Evolutionary conservation across 2,329 filamentous ascomycete genomes (phyloP).

Genomic region (Fusarium brevicatenulatum): DNA sequence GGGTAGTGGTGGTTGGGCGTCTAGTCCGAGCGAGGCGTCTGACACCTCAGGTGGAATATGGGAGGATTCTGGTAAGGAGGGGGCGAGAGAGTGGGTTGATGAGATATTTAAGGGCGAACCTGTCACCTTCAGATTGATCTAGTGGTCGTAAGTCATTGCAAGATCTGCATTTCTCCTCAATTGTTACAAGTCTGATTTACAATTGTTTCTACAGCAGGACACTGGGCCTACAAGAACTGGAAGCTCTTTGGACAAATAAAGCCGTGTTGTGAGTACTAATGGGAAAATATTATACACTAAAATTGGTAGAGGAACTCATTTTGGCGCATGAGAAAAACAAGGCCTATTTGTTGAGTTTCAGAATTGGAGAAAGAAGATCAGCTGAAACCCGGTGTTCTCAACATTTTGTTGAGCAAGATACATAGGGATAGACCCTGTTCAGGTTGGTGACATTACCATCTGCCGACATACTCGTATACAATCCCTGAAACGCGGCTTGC

Average conservation of each 20-base stretch:
- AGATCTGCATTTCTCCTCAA: no score
- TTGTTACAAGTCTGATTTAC: fast-evolving
- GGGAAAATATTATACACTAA: not conserved
- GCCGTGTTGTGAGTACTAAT: not conserved
- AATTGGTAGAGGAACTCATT: not conserved
- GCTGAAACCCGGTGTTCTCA: not conserved
- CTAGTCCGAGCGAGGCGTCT: not conserved
- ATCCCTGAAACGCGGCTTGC: not conserved
- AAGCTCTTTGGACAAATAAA: fast-evolving
- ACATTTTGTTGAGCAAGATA: not conserved
- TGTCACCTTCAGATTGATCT: not conserved
- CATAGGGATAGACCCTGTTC: not conserved
- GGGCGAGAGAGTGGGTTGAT: not conserved
- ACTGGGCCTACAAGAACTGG: not conserved
- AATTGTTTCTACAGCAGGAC: fast-evolving
- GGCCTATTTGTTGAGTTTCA: not conserved
- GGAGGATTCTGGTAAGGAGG: not conserved
- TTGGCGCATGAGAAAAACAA: conserved; percentile 1
- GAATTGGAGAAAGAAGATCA: not conserved
- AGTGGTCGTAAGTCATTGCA: not conserved
- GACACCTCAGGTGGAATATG: not conserved
- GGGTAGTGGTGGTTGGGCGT: not conserved
- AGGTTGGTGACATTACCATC: not conserved
- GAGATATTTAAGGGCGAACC: not conserved
- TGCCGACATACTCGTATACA: not conserved